A percentile compares a stretch with the other conserved stretches of the same genome.
Evolutionary conservation across 345 rosid species (phyloP).

Genomic region (Eucalyptus shirleyi): DNA sequence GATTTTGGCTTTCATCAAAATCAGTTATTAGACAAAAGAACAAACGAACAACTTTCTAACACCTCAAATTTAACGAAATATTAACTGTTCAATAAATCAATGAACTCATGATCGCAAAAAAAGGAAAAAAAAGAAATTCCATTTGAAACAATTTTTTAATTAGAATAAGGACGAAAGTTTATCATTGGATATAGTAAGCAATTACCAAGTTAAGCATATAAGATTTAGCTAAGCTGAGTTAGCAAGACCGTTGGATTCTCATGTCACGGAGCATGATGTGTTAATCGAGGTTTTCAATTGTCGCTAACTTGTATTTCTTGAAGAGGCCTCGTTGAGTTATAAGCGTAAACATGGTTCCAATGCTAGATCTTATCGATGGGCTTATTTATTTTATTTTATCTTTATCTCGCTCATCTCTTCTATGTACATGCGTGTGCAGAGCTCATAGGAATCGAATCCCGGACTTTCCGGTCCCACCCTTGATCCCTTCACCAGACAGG

Average conservation of each 20-base stretch:
- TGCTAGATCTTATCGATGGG: not conserved
- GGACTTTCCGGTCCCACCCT: too few species aligned
- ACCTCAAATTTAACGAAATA: not conserved
- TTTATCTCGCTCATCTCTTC: not conserved
- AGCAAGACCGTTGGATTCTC: not conserved
- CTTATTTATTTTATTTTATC: not conserved
- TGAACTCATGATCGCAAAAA: not conserved
- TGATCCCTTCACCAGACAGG: not conserved
- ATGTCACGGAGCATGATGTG: not conserved
- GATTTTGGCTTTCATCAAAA: not conserved
- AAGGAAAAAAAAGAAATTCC: not conserved
- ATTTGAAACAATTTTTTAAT: not conserved
- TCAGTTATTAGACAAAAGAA: not conserved
- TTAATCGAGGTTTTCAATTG: not conserved
- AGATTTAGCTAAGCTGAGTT: not conserved
- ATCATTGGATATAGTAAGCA: not conserved
- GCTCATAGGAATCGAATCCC: not conserved
- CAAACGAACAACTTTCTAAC: not conserved
- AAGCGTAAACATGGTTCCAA: not conserved
- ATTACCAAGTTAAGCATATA: not conserved
- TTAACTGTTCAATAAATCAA: not conserved
- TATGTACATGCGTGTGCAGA: not conserved
- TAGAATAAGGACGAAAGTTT: not conserved
- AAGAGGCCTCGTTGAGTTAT: not conserved
- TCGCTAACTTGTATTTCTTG: not conserved